Base-by-base conservation (phyloP, 306 rosid genomes). In the Hippophae gyantsensis region DNA sequence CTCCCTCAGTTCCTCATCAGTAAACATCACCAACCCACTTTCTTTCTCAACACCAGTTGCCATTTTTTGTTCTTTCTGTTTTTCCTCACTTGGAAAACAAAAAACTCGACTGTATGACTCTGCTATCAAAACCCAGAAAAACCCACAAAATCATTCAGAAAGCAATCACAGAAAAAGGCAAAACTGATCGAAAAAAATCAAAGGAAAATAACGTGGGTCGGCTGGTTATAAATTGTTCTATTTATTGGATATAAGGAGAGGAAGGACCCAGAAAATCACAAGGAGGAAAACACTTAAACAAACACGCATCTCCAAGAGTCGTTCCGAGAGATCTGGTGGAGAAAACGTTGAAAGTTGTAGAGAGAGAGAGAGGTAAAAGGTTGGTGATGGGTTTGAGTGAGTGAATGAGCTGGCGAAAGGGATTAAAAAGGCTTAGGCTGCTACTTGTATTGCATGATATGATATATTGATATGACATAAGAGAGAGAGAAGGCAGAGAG, bases 1-100 rank as follows among this genome's bases (percentile, higher is more conserved):
- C 73, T 87, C 95, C 5, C 78, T 82, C 68, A 90, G 81, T 78
- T 90, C 97, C 54, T 87, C 97, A 8, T 87, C 97, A 62, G 86
- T 82, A 74, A 90, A 90, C 68, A 90, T 57, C 51, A 72, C 27
- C 68, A 69, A 59, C 84, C 79, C 94, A 70, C 52, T 74, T 38
- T 68, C 96, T 23, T 69, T 72, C 69, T 79, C 97, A 7, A 73
- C 60, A 44, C 72, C 90, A 62, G 66, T 83, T 53, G 84, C 90
- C 96, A 89, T 89, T 78, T 49, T 65, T 49, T 65, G 69, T 48
- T 46, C 68, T 55, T 43, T 26, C 50, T 63, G 42, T 42, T 53
- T 6, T 47, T 2, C 38, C 38, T 32, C 38, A 32, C 38, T 32
- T 32, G 38, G 38, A 32, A 32, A 32, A 23, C 27, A 52, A 53